These are phyloP conservation scores for Vitis cinerea DNA, from an alignment of 164 flowering plant genomes.

Conservation along the genomic window DNA sequence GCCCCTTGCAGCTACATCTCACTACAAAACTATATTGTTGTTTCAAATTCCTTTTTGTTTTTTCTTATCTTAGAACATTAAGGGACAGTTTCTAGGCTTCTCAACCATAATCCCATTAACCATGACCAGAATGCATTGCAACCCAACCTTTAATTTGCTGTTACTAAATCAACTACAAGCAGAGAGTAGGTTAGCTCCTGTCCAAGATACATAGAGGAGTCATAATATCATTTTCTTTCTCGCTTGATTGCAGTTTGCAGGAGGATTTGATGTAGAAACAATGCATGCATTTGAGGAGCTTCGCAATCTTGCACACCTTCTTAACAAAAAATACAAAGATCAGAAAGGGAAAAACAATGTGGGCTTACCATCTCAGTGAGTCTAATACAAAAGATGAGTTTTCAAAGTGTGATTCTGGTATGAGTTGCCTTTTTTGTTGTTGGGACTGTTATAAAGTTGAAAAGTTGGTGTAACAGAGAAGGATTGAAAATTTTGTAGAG, in stretches of 20 bases:
- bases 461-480: background rate
- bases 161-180: background rate
- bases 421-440: background rate
- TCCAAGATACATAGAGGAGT: background rate
- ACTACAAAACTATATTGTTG: background rate
- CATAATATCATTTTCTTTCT: background rate
- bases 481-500: too few species aligned
- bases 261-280: conserved; percentile 94
- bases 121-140: background rate
- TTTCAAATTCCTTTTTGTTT: background rate
- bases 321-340: conserved; percentile 39
- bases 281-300: conserved; percentile 94
- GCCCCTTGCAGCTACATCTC: background rate
- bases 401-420: background rate
- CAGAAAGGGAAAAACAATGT: background rate
- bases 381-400: conserved; percentile 1
- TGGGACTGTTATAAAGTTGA: background rate
- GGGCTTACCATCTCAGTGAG: conserved; percentile 56
- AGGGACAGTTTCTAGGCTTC: too few species aligned
- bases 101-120: background rate
- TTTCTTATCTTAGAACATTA: background rate
- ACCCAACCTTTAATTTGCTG: background rate
- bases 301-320: conserved; percentile 57
- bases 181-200: background rate
- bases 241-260: conserved; percentile 75